Percentiles rank a stretch among this genome's conserved stretches.
These are phyloP conservation scores for Grigorovia jiainica DNA, from an alignment of 805 yeast species.

Conservation along the genomic window DNA sequence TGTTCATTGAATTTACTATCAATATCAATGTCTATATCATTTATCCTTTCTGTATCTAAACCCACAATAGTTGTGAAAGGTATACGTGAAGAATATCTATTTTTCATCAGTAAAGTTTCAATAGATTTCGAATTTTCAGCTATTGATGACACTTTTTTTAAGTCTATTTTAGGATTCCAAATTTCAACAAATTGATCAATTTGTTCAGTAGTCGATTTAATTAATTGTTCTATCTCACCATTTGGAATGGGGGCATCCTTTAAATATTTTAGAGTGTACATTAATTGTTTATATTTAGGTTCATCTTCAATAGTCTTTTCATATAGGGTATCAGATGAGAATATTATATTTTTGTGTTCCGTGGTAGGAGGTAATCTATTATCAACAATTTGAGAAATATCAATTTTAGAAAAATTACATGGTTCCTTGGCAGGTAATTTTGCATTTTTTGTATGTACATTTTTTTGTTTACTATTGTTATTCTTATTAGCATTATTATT, in stretches of 20 bases:
- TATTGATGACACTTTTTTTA: constrained; percentile 3
- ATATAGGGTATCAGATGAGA: constrained; percentile 6
- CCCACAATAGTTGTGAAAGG: constrained; percentile 15
- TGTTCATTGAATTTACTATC: not conserved
- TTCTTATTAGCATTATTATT: not conserved
- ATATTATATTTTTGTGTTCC: not conserved
- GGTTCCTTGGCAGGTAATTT: not conserved
- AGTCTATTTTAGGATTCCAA: constrained; percentile 18
- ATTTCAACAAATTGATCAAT: constrained; percentile 6
- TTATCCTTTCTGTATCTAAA: constrained; percentile 1
- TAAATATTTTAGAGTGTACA: constrained; percentile 10
- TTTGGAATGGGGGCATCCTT: constrained; percentile 6
- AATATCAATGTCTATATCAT: not conserved
- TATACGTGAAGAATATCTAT: constrained; percentile 17
- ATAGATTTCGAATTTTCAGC: constrained; percentile 10
- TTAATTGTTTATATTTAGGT: constrained; percentile 10
- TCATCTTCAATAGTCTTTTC: constrained; percentile 14
- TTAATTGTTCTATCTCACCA: constrained; percentile 6
- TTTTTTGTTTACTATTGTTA: too few relatives aligned
- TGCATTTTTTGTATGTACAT: not conserved
- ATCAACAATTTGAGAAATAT: not conserved
- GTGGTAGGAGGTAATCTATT: too few relatives aligned
- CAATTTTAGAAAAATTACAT: not conserved
- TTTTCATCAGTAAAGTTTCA: constrained; percentile 23
- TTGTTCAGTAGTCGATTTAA: constrained; percentile 10